These are phyloP conservation scores for Botrytis pseudocinerea DNA, from an alignment of 2,329 filamentous ascomycete genomes.

Conservation along the genomic window DNA sequence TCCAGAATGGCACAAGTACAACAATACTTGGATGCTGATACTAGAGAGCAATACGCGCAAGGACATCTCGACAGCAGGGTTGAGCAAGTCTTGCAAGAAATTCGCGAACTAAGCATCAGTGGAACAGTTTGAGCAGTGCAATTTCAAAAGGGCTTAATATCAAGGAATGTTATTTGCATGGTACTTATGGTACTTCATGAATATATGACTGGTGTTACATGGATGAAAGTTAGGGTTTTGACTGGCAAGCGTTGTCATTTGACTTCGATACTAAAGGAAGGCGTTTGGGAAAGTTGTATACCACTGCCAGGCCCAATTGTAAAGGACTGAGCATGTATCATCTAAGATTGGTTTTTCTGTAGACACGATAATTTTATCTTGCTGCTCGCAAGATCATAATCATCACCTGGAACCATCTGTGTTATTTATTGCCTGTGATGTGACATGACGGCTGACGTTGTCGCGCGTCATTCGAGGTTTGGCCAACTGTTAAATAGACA, in stretches of 20 bases:
- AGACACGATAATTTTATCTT: slow-evolving; percentile 8
- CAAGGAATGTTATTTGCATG: slow-evolving; percentile 19
- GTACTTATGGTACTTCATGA: slow-evolving; percentile 20
- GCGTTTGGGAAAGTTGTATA: slow-evolving; percentile 17
- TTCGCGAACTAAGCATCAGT: slow-evolving; percentile 91
- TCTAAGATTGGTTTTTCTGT: slow-evolving; percentile 7
- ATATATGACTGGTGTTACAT: slow-evolving; percentile 20
- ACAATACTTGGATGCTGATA: slow-evolving; percentile 95
- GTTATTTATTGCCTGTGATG: background rate
- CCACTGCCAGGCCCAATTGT: slow-evolving; percentile 3
- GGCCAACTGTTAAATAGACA: background rate
- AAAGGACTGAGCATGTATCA: slow-evolving; percentile 17
- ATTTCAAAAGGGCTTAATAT: background rate
- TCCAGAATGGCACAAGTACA: slow-evolving; percentile 98
- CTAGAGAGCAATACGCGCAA: slow-evolving; percentile 91
- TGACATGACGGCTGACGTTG: background rate
- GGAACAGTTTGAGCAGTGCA: slow-evolving; percentile 58
- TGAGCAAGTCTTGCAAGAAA: slow-evolving; percentile 95
- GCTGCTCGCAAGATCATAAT: background rate
- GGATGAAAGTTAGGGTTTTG: slow-evolving; percentile 10
- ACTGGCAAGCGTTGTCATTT: slow-evolving; percentile 14
- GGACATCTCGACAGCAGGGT: slow-evolving; percentile 89
- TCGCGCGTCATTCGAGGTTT: background rate
- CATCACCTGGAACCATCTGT: background rate
- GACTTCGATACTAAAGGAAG: slow-evolving; percentile 16